Percentiles rank a stretch among this genome's conserved stretches.
Conservation (phyloP, 306 rosid genomes). For the Betula pendula region DNA sequence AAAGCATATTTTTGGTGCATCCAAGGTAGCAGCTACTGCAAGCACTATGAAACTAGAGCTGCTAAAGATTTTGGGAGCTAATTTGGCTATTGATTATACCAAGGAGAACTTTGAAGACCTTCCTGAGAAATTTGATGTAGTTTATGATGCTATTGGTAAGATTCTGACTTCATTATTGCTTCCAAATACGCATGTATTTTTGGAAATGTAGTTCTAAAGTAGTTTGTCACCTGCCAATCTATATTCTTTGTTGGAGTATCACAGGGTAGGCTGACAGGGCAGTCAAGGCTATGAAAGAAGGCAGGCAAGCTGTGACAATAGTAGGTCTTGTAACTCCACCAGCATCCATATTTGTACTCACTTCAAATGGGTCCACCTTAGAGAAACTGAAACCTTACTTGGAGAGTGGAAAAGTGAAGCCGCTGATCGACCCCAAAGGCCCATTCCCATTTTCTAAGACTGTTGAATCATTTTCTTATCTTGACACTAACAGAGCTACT, state of each 20-base stretch:
- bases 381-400: conserved; percentile 63
- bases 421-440: conserved; percentile 63
- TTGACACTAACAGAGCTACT: conserved; percentile 53
- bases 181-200: background rate
- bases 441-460: conserved; percentile 60
- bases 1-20: conserved; percentile 66
- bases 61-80: conserved; percentile 58
- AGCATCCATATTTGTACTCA: conserved; percentile 30
- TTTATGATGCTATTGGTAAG: conserved; percentile 68
- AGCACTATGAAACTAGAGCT: conserved; percentile 54
- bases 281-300: conserved; percentile 61
- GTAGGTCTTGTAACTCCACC: conserved; percentile 35
- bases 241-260: background rate
- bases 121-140: conserved; percentile 67
- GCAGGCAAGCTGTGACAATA: conserved; percentile 59
- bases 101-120: conserved; percentile 56
- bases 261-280: conserved; percentile 56
- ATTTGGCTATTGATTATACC: conserved; percentile 62
- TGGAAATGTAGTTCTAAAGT: background rate
- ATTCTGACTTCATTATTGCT: background rate
- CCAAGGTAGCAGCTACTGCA: conserved; percentile 65
- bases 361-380: conserved; percentile 45
- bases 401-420: conserved; percentile 71
- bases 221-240: background rate
- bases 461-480: conserved; percentile 53